Evolutionary conservation across 208 protist genomes (phyloP), one percentile per base, ranked within the genome.

Genomic region (Acanthamoeba divionensis): DNA sequence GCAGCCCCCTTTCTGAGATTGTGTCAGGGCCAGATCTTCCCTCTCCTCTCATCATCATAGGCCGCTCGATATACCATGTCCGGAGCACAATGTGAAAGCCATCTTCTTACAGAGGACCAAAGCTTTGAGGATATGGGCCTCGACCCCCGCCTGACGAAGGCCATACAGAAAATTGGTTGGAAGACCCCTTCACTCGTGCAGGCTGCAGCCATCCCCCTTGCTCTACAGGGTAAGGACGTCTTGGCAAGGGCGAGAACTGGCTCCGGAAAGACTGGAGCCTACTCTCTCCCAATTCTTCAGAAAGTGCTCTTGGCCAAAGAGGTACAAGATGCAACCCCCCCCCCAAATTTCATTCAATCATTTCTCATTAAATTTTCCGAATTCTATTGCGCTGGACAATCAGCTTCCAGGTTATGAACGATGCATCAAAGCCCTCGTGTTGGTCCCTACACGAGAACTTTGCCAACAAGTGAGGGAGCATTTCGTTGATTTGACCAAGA

Each of bases 401-500:
- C 83, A 79, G 63, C 15, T 77, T 38, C 38, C 45, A 91, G 29
- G 62, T 13, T 82, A 91, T 18, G 75, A 91, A 41, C 48, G 52
- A 2, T 96, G 96, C 67, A 94, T 98, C 0, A 71, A 95, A n/a
- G 98, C 95, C 8, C 93, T 99, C 50, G 95, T 99, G 29, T 93
- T 99, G 0, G 96, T 99, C 13, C 98, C 98, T 9, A 98, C 98
- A 8, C 95, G 97, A 21, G 98, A 99, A 91, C 92, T 99, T 47
- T 98, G 97, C 91, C 95, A 97, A 90, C 98, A 98, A 93, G 98
- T 97, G 38, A 36, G 41, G 2, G 60, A 90, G 21, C 66, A 79
- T 52, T 79, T 52, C 31, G 44, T 63, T 33, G 18, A 38, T 52
- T 47, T 90, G 12, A 90, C 83, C n/a, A 57, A 77, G 50, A 88